Conservation (phyloP, 1,284 basidiomycete species). For the Ceratobasidium sp. region DNA sequence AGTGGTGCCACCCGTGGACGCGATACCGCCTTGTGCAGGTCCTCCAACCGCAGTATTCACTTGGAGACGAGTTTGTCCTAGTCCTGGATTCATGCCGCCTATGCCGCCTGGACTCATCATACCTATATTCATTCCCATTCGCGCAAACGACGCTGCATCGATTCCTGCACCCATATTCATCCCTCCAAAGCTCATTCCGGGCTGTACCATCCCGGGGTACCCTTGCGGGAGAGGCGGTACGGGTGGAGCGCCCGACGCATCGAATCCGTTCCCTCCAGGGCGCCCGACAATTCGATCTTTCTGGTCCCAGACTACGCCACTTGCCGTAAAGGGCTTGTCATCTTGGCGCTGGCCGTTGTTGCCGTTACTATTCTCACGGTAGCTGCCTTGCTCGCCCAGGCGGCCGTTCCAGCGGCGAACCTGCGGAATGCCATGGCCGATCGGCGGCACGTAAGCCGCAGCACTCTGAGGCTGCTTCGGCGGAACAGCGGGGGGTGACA, state of each 20-base stretch:
- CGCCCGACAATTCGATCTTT: slow-evolving; percentile 67
- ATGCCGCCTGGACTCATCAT: slow-evolving; percentile 21
- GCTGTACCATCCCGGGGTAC: slow-evolving; percentile 65
- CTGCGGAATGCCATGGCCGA: slow-evolving; percentile 59
- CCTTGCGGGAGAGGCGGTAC: slow-evolving; percentile 77
- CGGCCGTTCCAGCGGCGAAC: slow-evolving; percentile 52
- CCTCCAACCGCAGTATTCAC: slow-evolving; percentile 37
- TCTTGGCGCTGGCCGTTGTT: slow-evolving; percentile 44
- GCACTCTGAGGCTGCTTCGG: slow-evolving; percentile 61
- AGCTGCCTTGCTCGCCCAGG: slow-evolving; percentile 52
- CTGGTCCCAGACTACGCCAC: slow-evolving; percentile 66
- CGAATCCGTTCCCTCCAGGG: slow-evolving; percentile 55
- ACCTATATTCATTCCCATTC: slow-evolving; percentile 37
- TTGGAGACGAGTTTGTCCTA: slow-evolving; percentile 24
- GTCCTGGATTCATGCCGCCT: slow-evolving; percentile 19
- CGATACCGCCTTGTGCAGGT: slow-evolving; percentile 54
- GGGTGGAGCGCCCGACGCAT: slow-evolving; percentile 61
- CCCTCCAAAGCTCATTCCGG: slow-evolving; percentile 28
- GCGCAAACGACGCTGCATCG: slow-evolving; percentile 28
- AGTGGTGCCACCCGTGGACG: slow-evolving; percentile 53
- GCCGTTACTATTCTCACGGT: slow-evolving; percentile 49
- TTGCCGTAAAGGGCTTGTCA: slow-evolving; percentile 59
- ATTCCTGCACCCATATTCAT: slow-evolving; percentile 36
- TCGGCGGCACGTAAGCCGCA: slow-evolving; percentile 61
- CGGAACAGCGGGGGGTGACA: slow-evolving; percentile 65